These are phyloP conservation scores for Solanum sejunctum DNA, from an alignment of 257 asterid species.

Conservation along the genomic window DNA sequence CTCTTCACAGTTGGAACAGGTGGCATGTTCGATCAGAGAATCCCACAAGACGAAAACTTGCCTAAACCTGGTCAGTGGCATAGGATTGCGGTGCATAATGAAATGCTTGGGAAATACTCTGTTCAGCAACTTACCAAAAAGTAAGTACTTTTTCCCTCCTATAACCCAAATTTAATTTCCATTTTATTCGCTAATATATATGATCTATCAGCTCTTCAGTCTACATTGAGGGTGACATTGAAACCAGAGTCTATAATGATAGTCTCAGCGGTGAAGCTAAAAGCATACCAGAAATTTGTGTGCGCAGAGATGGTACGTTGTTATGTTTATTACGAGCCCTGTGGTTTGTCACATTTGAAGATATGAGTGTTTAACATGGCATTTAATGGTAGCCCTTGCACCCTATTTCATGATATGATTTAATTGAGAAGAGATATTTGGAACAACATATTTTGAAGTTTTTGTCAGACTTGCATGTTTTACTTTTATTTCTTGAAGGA, in stretches of 20 bases:
- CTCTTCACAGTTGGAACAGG: slow-evolving; percentile 92
- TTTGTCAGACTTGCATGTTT: background rate
- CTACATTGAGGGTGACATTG: slow-evolving; percentile 93
- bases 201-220: slow-evolving; percentile 73
- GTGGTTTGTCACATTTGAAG: background rate
- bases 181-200: slow-evolving; percentile 14
- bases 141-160: slow-evolving; percentile 15
- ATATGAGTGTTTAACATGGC: background rate
- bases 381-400: background rate
- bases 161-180: background rate
- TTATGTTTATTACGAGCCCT: background rate
- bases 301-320: slow-evolving; percentile 81
- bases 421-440: background rate
- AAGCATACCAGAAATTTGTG: slow-evolving; percentile 93
- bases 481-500: background rate
- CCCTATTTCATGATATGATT: background rate
- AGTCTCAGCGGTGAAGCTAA: slow-evolving; percentile 75
- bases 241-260: slow-evolving; percentile 94
- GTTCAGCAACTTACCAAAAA: slow-evolving; percentile 80
- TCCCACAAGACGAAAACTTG: slow-evolving; percentile 32
- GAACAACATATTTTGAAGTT: background rate
- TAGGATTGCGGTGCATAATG: slow-evolving; percentile 89
- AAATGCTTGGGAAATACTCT: slow-evolving; percentile 71
- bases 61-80: slow-evolving; percentile 97
- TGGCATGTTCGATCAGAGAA: slow-evolving; percentile 90